Percentiles rank a stretch among this genome's conserved stretches.
Evolutionary conservation across 2,329 filamentous ascomycete genomes (phyloP).

Genomic region (Colletotrichum salicis): DNA sequence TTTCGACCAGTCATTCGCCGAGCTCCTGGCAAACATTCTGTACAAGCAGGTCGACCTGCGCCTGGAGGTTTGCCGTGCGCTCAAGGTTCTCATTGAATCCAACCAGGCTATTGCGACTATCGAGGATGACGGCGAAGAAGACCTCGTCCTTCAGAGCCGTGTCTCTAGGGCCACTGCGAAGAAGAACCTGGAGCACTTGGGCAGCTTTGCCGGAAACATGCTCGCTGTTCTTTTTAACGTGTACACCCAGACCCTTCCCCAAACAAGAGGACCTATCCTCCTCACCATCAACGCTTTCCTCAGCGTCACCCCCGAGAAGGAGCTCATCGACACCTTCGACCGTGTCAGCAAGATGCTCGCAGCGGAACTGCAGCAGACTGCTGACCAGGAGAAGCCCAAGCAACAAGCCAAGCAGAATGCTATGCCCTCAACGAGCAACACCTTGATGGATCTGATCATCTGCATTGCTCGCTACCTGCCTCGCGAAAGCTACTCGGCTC

Average conservation of each 20-base stretch:
- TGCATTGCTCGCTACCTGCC: slow-evolving; percentile 95
- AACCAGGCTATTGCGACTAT: slow-evolving; percentile 83
- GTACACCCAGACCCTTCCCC: slow-evolving; percentile 94
- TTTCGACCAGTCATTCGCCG: slow-evolving; percentile 90
- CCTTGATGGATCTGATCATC: slow-evolving; percentile 95
- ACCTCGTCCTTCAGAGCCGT: slow-evolving; percentile 80
- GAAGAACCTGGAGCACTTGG: slow-evolving; percentile 84
- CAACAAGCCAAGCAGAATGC: slow-evolving; percentile 70
- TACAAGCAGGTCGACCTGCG: slow-evolving; percentile 92
- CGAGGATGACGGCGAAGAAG: slow-evolving; percentile 73
- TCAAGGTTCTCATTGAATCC: slow-evolving; percentile 90
- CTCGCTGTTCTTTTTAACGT: slow-evolving; percentile 99
- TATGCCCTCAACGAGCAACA: slow-evolving; percentile 93
- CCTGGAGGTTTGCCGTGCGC: slow-evolving; percentile 84
- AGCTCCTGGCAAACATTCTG: slow-evolving; percentile 88
- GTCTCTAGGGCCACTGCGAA: slow-evolving; percentile 79
- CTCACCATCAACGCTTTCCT: slow-evolving; percentile 95
- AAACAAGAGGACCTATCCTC: slow-evolving; percentile 89
- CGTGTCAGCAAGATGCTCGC: slow-evolving; percentile 88
- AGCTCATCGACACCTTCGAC: slow-evolving; percentile 88
- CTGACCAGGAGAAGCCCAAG: slow-evolving; percentile 67
- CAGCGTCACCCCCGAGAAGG: slow-evolving; percentile 81
- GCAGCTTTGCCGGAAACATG: slow-evolving; percentile 84
- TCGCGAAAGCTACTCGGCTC: slow-evolving; percentile 81
- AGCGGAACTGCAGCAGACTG: slow-evolving; percentile 67